phyloP scores from a whole-genome alignment of 805 yeast species.

The Priceomyces castillae region DNA sequence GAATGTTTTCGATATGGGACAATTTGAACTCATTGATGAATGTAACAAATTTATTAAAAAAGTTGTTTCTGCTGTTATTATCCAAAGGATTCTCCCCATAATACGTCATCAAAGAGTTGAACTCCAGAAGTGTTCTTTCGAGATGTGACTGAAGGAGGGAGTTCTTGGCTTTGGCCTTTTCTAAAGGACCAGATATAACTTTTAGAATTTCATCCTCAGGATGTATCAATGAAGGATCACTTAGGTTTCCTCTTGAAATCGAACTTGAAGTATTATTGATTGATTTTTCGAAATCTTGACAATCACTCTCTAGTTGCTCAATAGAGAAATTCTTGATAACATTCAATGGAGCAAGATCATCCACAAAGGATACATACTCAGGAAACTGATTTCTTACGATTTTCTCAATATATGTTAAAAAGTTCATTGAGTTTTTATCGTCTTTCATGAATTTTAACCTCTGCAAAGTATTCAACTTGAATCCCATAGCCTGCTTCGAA shows the following conservation, averaged over 20 bases:
- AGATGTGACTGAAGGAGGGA: conserved; percentile 63
- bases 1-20: conserved; percentile 75
- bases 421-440: conserved; percentile 80
- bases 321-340: conserved; percentile 71
- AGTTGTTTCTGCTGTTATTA: conserved; percentile 58
- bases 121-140: conserved; percentile 59
- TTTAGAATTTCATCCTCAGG: conserved; percentile 74
- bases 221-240: conserved; percentile 75
- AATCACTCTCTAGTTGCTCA: conserved; percentile 77
- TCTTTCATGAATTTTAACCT: conserved; percentile 89
- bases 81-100: conserved; percentile 91
- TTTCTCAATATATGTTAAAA: conserved; percentile 88
- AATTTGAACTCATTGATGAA: conserved; percentile 77
- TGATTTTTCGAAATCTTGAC: conserved; percentile 57
- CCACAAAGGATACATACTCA: conserved; percentile 68
- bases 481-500: conserved; percentile 91
- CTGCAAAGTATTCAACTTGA: conserved; percentile 85
- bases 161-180: conserved; percentile 71
- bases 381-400: conserved; percentile 84
- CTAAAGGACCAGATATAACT: conserved; percentile 62
- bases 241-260: conserved; percentile 77
- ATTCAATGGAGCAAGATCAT: conserved; percentile 60
- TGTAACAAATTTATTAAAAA: conserved; percentile 75
- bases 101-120: conserved; percentile 67
- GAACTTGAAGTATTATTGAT: conserved; percentile 73